A percentile compares a stretch with the other conserved stretches of the same genome.
phyloP scores from a whole-genome alignment of 805 yeast species.

The Suhomyces canberraensis region DNA sequence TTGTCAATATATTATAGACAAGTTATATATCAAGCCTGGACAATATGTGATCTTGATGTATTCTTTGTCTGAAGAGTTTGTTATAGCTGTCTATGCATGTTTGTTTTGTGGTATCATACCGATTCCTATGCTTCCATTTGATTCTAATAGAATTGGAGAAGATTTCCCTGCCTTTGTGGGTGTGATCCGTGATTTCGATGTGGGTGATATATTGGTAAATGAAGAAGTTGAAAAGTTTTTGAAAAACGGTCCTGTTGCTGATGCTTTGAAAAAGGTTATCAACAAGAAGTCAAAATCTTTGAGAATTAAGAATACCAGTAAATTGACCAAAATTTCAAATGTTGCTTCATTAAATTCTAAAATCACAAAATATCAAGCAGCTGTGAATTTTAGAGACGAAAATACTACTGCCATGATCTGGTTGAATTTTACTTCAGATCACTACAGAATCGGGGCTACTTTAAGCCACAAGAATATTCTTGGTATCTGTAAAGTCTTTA shows the following conservation, averaged over 20 bases:
- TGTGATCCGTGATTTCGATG: slow-evolving; percentile 67
- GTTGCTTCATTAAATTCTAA: slow-evolving; percentile 41
- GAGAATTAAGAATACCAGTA: slow-evolving; percentile 64
- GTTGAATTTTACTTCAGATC: slow-evolving; percentile 71
- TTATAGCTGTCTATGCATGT: slow-evolving; percentile 83
- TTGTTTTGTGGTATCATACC: slow-evolving; percentile 76
- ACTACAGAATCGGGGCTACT: slow-evolving; percentile 55
- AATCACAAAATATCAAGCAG: slow-evolving; percentile 42
- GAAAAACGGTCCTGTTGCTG: slow-evolving; percentile 64
- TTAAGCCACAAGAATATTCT: slow-evolving; percentile 62
- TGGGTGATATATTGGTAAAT: slow-evolving; percentile 72
- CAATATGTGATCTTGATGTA: slow-evolving; percentile 78
- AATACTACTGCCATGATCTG: slow-evolving; percentile 57
- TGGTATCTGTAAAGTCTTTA: slow-evolving; percentile 80
- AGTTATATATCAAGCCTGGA: slow-evolving; percentile 62
- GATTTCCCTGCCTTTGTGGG: slow-evolving; percentile 67
- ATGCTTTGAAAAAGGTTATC: slow-evolving; percentile 50
- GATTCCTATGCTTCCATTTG: slow-evolving; percentile 72
- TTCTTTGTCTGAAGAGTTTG: slow-evolving; percentile 82
- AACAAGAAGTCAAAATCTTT: slow-evolving; percentile 38
- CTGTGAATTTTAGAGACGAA: slow-evolving; percentile 35
- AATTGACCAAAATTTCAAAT: slow-evolving; percentile 43
- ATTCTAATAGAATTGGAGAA: slow-evolving; percentile 62
- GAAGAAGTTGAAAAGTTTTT: slow-evolving; percentile 66
- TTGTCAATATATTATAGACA: slow-evolving; percentile 65